Percentiles rank a stretch among this genome's conserved stretches.
These are phyloP conservation scores for Salicornia ramosissima DNA, from an alignment of 148 eudicot genomes.

Conservation along the genomic window DNA sequence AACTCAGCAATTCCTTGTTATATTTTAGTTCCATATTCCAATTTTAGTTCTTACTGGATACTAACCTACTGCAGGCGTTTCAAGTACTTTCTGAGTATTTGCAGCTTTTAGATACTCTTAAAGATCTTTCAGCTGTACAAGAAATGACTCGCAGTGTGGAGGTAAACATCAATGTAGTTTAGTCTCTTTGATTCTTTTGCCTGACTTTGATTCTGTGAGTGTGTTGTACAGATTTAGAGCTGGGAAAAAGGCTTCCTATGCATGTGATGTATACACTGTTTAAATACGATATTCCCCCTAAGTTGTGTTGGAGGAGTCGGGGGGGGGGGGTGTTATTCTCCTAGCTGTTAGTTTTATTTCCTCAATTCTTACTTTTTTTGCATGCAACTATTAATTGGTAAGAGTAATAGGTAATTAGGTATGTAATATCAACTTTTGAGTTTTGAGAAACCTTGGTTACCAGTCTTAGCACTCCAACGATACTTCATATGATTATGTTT, in stretches of 20 bases:
- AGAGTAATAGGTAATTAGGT: no score
- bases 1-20: neutral
- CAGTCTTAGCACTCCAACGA: no score
- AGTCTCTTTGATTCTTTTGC: neutral
- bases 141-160: constrained; percentile 91
- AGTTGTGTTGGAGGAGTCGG: no score
- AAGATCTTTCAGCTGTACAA: constrained; percentile 75
- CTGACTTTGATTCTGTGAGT: neutral
- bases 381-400: no score
- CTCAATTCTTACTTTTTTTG: no score
- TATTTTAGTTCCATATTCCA: neutral
- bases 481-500: no score
- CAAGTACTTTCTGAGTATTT: constrained; percentile 87
- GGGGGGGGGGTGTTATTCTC: no score
- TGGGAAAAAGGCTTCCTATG: neutral
- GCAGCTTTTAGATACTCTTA: constrained; percentile 75
- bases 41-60: constrained; percentile 10
- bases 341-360: no score
- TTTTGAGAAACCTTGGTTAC: no score
- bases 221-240: neutral
- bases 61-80: constrained; percentile 65
- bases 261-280: no score
- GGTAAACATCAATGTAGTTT: constrained; percentile 38
- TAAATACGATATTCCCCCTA: no score
- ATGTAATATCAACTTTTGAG: no score